phyloP scores from a whole-genome alignment of 805 yeast genomes.

The Cephaloascus fragrans region DNA sequence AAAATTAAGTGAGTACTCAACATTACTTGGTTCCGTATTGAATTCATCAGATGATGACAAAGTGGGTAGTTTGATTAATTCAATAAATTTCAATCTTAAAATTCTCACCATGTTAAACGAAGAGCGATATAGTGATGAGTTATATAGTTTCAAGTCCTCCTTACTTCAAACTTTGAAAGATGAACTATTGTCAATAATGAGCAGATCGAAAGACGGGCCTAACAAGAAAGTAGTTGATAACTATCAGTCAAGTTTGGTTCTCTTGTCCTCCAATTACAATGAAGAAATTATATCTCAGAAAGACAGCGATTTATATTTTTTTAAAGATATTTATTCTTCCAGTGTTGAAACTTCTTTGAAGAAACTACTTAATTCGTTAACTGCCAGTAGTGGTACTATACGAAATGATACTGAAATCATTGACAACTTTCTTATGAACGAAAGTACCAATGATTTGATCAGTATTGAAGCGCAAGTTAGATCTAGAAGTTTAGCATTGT shows the following conservation, averaged over 20 bases:
- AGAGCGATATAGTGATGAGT: background rate
- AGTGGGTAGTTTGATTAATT: conserved; percentile 1
- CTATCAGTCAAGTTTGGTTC: background rate
- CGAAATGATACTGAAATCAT: background rate
- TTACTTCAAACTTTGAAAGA: background rate
- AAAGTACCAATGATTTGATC: background rate
- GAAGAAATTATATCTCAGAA: background rate
- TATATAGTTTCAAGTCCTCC: background rate
- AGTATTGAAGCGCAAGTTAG: background rate
- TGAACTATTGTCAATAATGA: background rate
- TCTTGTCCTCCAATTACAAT: background rate
- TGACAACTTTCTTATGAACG: background rate
- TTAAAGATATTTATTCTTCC: background rate
- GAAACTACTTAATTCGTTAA: background rate
- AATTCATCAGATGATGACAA: conserved; percentile 16
- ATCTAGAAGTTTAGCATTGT: background rate
- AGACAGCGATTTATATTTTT: background rate
- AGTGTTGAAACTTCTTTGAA: background rate
- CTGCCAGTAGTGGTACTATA: background rate
- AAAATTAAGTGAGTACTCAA: conserved; percentile 7
- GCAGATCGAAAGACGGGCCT: background rate
- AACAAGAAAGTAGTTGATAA: too few relatives aligned
- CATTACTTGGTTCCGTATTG: conserved; percentile 7
- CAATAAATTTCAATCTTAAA: background rate
- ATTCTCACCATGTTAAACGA: background rate